Conservation (phyloP, 352 stramenopile genomes). For the Globisporangium cylindrosporum region DNA sequence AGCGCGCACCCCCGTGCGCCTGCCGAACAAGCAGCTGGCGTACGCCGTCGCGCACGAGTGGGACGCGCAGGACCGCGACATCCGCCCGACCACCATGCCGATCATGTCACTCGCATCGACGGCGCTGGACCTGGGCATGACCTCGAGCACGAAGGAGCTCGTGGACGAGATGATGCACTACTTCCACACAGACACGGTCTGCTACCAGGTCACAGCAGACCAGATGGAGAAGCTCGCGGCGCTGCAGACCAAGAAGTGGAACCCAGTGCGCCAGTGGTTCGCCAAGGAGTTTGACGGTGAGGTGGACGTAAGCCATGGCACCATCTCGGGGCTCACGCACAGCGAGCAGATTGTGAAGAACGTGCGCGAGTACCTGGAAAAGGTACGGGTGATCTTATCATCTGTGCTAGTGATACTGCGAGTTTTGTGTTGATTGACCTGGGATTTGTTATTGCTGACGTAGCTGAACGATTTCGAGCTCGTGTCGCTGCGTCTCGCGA, state of each 20-base stretch:
- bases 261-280: constrained; percentile 83
- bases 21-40: constrained; percentile 69
- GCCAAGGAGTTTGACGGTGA: constrained; percentile 65
- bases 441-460: constrained; percentile 3
- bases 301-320: constrained; percentile 80
- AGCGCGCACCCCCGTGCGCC: constrained; percentile 48
- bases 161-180: constrained; percentile 86
- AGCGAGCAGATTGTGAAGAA: constrained; percentile 58
- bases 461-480: constrained; percentile 77
- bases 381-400: constrained; percentile 24
- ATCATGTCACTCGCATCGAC: constrained; percentile 87
- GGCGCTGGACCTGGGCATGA: constrained; percentile 62
- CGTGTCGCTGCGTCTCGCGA: constrained; percentile 65
- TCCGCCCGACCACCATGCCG: constrained; percentile 81
- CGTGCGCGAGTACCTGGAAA: constrained; percentile 56
- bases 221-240: constrained; percentile 80
- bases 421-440: constrained; percentile 4
- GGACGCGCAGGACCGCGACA: constrained; percentile 73
- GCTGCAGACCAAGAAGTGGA: constrained; percentile 86
- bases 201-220: constrained; percentile 79
- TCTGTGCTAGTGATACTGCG: not conserved
- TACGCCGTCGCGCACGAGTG: constrained; percentile 79
- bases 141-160: constrained; percentile 50
- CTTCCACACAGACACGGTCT: constrained; percentile 87
- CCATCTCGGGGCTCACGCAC: constrained; percentile 63